Conservation (phyloP, 2,329 filamentous ascomycete genomes). For the Pseudogymnoascus sp. region DNA sequence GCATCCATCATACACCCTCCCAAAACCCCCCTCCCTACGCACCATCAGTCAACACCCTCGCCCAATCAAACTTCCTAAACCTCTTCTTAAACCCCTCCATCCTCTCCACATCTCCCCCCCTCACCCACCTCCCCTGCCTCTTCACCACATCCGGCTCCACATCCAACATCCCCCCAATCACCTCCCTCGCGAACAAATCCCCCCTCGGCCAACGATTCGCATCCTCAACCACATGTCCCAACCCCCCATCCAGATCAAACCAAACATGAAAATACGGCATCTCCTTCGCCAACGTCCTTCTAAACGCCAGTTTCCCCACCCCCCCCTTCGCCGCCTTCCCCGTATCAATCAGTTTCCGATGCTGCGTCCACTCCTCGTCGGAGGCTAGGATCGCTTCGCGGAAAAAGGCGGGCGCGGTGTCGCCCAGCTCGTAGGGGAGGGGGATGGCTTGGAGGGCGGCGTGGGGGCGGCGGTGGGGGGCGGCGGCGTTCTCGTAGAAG, state of each 20-base stretch:
- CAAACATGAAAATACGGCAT: constrained; percentile 98
- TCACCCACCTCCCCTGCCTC: constrained; percentile 79
- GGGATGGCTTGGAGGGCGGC: constrained; percentile 82
- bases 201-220: constrained; percentile 77
- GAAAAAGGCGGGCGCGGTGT: constrained; percentile 90
- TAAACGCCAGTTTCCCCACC: constrained; percentile 73
- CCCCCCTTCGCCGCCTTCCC: constrained; percentile 53
- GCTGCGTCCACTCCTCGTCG: constrained; percentile 93
- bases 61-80: constrained; percentile 94
- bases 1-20: constrained; percentile 11
- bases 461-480: constrained; percentile 70
- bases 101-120: constrained; percentile 52
- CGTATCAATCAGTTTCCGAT: constrained; percentile 91
- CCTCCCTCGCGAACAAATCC: constrained; percentile 86
- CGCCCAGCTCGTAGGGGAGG: constrained; percentile 83
- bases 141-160: constrained; percentile 75
- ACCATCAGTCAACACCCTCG: constrained; percentile 42
- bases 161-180: constrained; percentile 88
- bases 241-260: constrained; percentile 85
- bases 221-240: constrained; percentile 91
- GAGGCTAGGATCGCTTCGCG: constrained; percentile 81
- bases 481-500: constrained; percentile 95
- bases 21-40: constrained; percentile 12
- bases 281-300: constrained; percentile 78
- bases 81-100: constrained; percentile 72